phyloP scores from a whole-genome alignment of 2,329 filamentous ascomycete genomes.

The Colletotrichum higginsianum region DNA sequence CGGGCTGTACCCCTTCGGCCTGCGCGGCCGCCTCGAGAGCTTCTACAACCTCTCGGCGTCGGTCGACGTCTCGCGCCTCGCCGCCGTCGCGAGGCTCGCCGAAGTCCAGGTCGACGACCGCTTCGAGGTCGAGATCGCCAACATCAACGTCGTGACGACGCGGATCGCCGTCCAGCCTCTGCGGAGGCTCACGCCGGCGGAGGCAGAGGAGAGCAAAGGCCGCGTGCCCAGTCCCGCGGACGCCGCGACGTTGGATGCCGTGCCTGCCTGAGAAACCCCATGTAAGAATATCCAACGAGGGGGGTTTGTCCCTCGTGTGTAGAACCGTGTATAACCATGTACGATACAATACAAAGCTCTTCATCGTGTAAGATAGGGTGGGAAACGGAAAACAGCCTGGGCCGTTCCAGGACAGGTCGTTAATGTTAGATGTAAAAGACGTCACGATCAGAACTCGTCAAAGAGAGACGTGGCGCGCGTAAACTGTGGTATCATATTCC shows the following conservation, averaged over 20 bases:
- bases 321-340: not conserved
- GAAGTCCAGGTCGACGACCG: slow-evolving; percentile 65
- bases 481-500: slow-evolving; percentile 37
- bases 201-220: not conserved
- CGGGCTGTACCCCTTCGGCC: slow-evolving; percentile 52
- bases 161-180: slow-evolving; percentile 24
- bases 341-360: not conserved
- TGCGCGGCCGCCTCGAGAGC: slow-evolving; percentile 60
- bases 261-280: not conserved
- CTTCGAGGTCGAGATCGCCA: slow-evolving; percentile 69
- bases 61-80: slow-evolving; percentile 57
- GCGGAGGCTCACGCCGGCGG: not conserved
- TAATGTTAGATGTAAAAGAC: not conserved
- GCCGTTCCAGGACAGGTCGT: not conserved
- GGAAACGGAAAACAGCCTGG: not conserved
- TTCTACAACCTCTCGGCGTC: slow-evolving; percentile 64
- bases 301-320: not conserved
- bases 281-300: not conserved
- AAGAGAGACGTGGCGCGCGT: not conserved
- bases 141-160: slow-evolving; percentile 62
- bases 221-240: not conserved
- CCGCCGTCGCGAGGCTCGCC: slow-evolving; percentile 54
- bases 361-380: not conserved
- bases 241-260: not conserved
- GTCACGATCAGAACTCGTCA: not conserved